A percentile compares a stretch with the other conserved stretches of the same genome.
Conservation (phyloP, 2,329 filamentous ascomycete genomes). For the Trichophyton benhamiae region DNA sequence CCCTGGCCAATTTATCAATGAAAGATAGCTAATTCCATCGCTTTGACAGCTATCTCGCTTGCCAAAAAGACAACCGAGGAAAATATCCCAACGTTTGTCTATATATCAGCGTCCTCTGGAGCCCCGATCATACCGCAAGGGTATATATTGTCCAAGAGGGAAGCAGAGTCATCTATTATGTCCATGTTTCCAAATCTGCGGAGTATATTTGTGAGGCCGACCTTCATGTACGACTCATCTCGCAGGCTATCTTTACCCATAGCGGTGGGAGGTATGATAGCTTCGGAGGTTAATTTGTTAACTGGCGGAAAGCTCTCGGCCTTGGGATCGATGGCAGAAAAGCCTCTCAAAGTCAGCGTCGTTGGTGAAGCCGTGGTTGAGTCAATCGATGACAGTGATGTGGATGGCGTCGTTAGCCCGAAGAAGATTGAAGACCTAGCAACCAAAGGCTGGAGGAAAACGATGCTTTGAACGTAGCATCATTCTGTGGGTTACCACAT, state of each 20-base stretch:
- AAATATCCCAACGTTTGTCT: conserved; percentile 61
- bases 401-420: conserved; percentile 65
- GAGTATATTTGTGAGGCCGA: conserved; percentile 68
- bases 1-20: not conserved
- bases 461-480: conserved; percentile 55
- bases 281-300: conserved; percentile 62
- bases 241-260: conserved; percentile 73
- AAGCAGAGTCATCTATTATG: conserved; percentile 68
- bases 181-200: conserved; percentile 63
- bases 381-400: conserved; percentile 59
- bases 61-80: conserved; percentile 61
- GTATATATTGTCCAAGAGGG: conserved; percentile 84
- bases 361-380: conserved; percentile 87
- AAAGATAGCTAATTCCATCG: not conserved
- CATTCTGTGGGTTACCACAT: not conserved
- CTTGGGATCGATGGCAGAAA: conserved; percentile 70
- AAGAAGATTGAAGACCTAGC: conserved; percentile 71
- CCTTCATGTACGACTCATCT: conserved; percentile 79
- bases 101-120: conserved; percentile 77
- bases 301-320: conserved; percentile 66
- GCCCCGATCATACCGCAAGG: conserved; percentile 71
- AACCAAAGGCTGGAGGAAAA: conserved; percentile 72
- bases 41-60: conserved; percentile 58
- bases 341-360: conserved; percentile 74
- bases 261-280: conserved; percentile 63